Base-by-base conservation (phyloP, 495 filamentous ascomycete species). In the Penicillium coprophilum region DNA sequence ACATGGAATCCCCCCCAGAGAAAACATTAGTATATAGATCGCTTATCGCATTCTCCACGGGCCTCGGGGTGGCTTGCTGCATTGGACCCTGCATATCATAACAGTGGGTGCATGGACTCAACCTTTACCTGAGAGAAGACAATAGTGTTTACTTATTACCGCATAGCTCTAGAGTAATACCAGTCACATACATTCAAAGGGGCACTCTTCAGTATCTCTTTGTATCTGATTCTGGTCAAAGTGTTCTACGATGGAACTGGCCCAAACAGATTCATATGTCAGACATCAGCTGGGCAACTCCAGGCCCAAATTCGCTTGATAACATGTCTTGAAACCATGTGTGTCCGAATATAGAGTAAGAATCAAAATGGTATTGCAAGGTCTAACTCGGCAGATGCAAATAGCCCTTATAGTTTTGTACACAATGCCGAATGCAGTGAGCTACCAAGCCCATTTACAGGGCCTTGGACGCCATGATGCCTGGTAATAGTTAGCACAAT, bases 391-490 rank as follows among this genome's bases (percentile, higher is more conserved):
- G 68, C 66, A 72, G 64, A 76, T 71, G 70, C 57, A 62, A 72
- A 72, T 66, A 67, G 68, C 64, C 71, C 66, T 66, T 75, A 64
- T 64, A 71, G 69, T 77, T 74, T 77, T 79, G 67, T 77, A 79
- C 74, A 79, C 69, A 65, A 73, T 70, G 70, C 62, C 68, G 62
- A 70, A 61, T 62, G 68, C 66, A 57, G 66, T 67, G 61, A 71
- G 65, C 60, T 62, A 70, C 62, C 56, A 50, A 58, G 58, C 68
- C 67, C 65, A 72, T 74, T 72, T 75, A 80, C 67, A 80, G 72
- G 57, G 78, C 70, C 73, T 82, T 83, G 60, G 80, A 63, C 43
- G 80, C 60, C 71, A 83, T 76, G 65, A 82, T 80, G 59, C 74
- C 80, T 83, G 30, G 36, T 48, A 61, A 21, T 23, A 3, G 53